Conservation (phyloP, 164 flowering plant genomes). For the Stephania yunnanensis region DNA sequence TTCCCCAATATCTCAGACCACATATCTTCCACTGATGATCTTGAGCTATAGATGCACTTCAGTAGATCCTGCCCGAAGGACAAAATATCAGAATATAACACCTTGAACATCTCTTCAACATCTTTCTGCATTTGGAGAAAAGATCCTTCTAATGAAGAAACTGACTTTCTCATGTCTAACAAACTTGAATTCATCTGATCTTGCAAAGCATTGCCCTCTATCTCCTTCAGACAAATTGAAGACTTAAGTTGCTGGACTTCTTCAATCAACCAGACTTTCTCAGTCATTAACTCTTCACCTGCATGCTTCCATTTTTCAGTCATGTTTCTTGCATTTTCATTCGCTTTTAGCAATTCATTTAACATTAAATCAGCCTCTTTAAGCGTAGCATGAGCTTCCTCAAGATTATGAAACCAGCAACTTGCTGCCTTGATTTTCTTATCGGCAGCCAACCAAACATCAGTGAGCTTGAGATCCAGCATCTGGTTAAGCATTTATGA, state of each 20-base stretch:
- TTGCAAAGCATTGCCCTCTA: conserved; percentile 32
- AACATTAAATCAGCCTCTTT: conserved; percentile 69
- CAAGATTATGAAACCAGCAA: conserved; percentile 49
- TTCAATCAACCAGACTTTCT: conserved; percentile 45
- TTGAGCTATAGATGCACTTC: conserved; percentile 24
- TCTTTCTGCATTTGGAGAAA: conserved; percentile 41
- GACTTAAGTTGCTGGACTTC: conserved; percentile 53
- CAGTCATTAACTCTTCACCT: conserved; percentile 37
- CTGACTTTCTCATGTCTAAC: conserved; percentile 28
- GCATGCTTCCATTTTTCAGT: conserved; percentile 48
- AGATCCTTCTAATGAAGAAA: conserved; percentile 45
- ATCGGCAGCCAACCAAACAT: conserved; percentile 19
- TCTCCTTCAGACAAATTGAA: conserved; percentile 34
- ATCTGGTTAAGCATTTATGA: conserved; percentile 11
- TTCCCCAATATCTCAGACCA: conserved; percentile 38
- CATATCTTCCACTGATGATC: conserved; percentile 43
- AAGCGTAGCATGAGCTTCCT: conserved; percentile 59
- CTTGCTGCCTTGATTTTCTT: conserved; percentile 25
- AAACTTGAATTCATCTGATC: conserved; percentile 28
- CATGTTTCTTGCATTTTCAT: conserved; percentile 44
- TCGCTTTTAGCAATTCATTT: conserved; percentile 49
- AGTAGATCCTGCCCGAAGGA: conserved; percentile 32
- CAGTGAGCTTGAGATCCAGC: conserved; percentile 11
- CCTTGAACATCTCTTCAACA: conserved; percentile 36
- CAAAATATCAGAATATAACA: conserved; percentile 30